phyloP scores from a whole-genome alignment of 192 early-diverging fungal species.

The Coemansia sp. region DNA sequence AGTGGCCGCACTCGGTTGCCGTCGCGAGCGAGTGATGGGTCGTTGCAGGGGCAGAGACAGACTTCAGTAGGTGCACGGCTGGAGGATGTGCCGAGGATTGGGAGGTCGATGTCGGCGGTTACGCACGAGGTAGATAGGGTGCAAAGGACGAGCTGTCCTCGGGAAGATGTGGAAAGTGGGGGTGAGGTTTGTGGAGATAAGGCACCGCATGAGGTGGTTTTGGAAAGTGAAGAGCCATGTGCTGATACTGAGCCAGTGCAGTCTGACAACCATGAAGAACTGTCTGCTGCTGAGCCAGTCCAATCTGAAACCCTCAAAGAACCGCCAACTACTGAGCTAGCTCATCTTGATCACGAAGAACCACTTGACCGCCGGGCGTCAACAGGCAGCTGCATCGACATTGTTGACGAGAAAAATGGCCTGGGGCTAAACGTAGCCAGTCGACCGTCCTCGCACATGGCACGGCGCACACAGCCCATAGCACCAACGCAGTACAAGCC shows the following conservation, averaged over 20 bases:
- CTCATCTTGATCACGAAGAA: not conserved
- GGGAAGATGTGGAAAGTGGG: too few species aligned
- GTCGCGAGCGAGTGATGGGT: slow-evolving; percentile 26
- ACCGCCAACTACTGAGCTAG: not conserved
- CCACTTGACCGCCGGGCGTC: slow-evolving; percentile 9
- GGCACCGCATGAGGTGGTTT: too few species aligned
- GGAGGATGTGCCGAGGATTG: not conserved
- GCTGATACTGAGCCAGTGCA: too few species aligned
- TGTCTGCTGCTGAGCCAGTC: not conserved
- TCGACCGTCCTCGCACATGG: slow-evolving; percentile 28
- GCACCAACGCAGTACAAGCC: slow-evolving; percentile 51
- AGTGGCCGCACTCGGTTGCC: slow-evolving; percentile 10
- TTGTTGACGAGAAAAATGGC: slow-evolving; percentile 15
- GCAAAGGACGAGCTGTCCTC: too few species aligned
- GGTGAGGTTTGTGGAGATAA: too few species aligned
- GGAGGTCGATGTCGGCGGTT: not conserved
- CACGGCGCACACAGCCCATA: slow-evolving; percentile 20
- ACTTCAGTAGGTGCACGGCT: not conserved
- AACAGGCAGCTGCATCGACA: slow-evolving; percentile 12
- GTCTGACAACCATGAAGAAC: not conserved
- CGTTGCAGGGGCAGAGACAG: not conserved
- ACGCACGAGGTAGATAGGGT: too few species aligned
- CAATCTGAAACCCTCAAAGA: not conserved
- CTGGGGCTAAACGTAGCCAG: slow-evolving; percentile 18
- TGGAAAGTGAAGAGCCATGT: too few species aligned